Evolutionary conservation across 129 eudicot genomes (phyloP).

Genomic region (Logfia minima): DNA sequence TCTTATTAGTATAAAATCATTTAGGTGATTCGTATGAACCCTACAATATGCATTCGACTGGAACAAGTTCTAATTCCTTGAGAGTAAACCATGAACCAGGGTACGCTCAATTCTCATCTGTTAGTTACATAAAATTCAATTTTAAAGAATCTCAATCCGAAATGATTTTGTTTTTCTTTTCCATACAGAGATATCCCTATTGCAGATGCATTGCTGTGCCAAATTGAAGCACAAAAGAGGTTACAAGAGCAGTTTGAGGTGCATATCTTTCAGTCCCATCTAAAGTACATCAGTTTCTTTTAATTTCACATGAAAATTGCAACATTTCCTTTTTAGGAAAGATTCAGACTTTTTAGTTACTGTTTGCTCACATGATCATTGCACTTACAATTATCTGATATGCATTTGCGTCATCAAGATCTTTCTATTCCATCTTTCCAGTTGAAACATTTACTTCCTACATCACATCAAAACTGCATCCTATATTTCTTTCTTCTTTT

Average conservation of each 20-base stretch:
- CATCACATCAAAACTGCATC: background rate
- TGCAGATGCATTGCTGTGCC: conserved; percentile 62
- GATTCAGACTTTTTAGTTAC: background rate
- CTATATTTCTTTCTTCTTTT: too few relatives aligned
- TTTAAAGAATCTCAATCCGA: conserved; percentile 9
- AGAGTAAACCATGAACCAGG: conserved; percentile 46
- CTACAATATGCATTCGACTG: conserved; percentile 47
- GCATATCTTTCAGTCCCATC: conserved; percentile 1
- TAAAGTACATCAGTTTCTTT: background rate
- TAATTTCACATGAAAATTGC: background rate
- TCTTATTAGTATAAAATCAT: background rate
- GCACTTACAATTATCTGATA: background rate
- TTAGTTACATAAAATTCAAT: background rate
- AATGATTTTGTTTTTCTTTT: background rate
- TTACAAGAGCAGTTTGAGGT: conserved; percentile 93
- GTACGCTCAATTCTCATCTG: conserved; percentile 30
- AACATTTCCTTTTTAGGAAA: conserved; percentile 18
- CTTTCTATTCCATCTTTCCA: background rate
- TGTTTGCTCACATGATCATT: background rate
- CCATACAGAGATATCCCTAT: conserved; percentile 61
- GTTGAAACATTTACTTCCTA: background rate
- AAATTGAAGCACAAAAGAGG: conserved; percentile 77
- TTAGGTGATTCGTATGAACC: conserved; percentile 58
- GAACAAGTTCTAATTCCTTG: conserved; percentile 50
- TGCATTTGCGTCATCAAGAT: background rate